Base-by-base conservation (phyloP, 2,329 filamentous ascomycete genomes). In the Clarireedia sp. region DNA sequence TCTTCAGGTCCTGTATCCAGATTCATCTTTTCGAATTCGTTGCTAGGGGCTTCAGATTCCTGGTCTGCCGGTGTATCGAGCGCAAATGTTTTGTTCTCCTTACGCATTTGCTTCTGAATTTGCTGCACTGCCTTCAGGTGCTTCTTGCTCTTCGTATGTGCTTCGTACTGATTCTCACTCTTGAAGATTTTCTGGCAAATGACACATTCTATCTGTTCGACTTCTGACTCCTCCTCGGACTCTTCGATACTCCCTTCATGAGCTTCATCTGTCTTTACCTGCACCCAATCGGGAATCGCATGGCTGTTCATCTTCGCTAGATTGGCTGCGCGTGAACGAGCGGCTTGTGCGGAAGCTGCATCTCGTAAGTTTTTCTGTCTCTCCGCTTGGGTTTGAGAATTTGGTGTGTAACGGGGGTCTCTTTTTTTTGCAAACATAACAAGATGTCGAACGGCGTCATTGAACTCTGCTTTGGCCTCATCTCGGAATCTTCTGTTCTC, bases 71-170 rank as follows among this genome's bases (percentile, higher is more conserved):
- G 59, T 1, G 64, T 59, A 51, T 73, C 68, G 3, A 85, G 66
- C 43, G 79, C 71, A 8, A 90, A 69, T 48, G 83, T 76, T 47
- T 76, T 75, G 64, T 91, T 86, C 65, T 99, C 88, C 63, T 85
- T 83, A 63, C 79, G 81, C 90, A 99, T 95, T 68, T 94, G 85
- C 65, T 82, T 79, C 64, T 83, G 83, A 40, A 99, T 72, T 58
- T 90, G 81, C 62, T 91, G 85, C 6, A 96, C 79, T 2, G 90
- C 86, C 68, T 96, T 97, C 59, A 85, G 72, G 66, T 99, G 94
- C 72, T 97, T 99, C 70, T 96, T 99, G 76, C 92, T 97, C 73
- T 87, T 90, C 73, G 96, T 91, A 66, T 99, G 94, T 3, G 87
- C 86, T 65, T 95, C 85, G 58, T 87, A 90, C 67, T 97, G 92